Evolutionary conservation across 306 rosid species (phyloP), one percentile per base, ranked within the genome.

Genomic region (Quercus variabilis): DNA sequence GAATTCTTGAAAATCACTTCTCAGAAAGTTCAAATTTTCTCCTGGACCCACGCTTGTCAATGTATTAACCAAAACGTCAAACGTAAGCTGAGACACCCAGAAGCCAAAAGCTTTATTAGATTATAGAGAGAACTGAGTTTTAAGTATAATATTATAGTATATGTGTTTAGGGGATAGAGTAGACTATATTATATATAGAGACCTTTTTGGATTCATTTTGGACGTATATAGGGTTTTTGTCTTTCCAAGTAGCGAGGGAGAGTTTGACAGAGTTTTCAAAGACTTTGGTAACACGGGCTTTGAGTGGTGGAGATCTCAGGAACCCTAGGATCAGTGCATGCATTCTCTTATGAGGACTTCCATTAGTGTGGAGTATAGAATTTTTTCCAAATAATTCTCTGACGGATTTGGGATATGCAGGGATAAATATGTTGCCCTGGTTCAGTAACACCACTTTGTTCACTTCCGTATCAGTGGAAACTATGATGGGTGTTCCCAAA

Each of bases 391-490:
- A 81, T 12, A 95, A 69, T 70, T 95, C 99, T 46, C 82, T 85
- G 2, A 95, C 81, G 9, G 99, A 91, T 89, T 93, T 95, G 8
- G 99, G 99, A 83, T 95, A 95, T 33, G 99, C 99, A 17, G 99
- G 99, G 14, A 89, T 69, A 54, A 93, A 95, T 0, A 51, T 86
- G 85, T 84, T 89, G 6, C 90, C 97, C 23, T 91, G 96, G 83
- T 95, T 95, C 51, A 88, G 94, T 26, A 95, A 55, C 51, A 95
- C 74, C 74, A 86, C 87, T 72, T 88, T 95, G 85, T 95, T 95
- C 76, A 91, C 96, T 1, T 95, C 98, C 2, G 96, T 82, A 55
- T 95, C 97, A 2, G 98, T 93, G 1, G 99, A 95, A 38, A 91
- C 87, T 80, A 95, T 90, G 77, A 95, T 89, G 13, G 86, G 88